Conservation (phyloP, 352 stramenopile species). For the Phytophthora pseudosyringae region DNA sequence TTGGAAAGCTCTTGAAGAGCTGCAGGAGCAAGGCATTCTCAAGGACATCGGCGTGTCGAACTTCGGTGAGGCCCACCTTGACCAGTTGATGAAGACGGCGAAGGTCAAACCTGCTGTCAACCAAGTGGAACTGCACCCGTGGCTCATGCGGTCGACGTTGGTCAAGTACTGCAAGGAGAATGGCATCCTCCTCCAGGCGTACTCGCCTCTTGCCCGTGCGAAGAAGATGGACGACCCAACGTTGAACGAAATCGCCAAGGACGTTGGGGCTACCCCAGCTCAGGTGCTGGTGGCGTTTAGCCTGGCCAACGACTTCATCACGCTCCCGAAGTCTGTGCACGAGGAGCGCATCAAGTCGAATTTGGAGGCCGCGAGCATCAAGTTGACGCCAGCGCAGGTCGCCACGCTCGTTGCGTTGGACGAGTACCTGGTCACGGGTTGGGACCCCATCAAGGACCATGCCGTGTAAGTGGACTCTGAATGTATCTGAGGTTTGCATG, state of each 20-base stretch:
- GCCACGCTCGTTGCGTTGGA: constrained; percentile 42
- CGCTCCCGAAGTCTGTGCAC: constrained; percentile 66
- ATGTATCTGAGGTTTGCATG: neutral
- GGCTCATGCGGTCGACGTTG: constrained; percentile 58
- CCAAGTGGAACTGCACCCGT: constrained; percentile 85
- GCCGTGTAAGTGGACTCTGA: constrained; percentile 25
- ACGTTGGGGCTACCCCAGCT: constrained; percentile 39
- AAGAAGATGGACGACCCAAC: constrained; percentile 27
- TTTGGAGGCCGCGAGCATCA: constrained; percentile 42
- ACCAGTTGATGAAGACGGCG: constrained; percentile 68
- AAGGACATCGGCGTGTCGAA: constrained; percentile 92
- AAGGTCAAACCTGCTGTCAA: constrained; percentile 77
- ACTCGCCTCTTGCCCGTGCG: constrained; percentile 57
- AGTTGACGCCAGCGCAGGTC: constrained; percentile 40
- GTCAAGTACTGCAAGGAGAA: constrained; percentile 63
- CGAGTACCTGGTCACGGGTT: constrained; percentile 51
- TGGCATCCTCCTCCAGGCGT: constrained; percentile 63
- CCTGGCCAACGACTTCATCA: constrained; percentile 59
- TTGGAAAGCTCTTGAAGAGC: constrained; percentile 61
- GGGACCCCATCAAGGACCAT: constrained; percentile 53
- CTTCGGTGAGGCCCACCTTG: constrained; percentile 84
- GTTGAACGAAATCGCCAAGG: constrained; percentile 37
- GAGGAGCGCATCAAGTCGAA: constrained; percentile 52
- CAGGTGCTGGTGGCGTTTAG: constrained; percentile 67
- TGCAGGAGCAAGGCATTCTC: constrained; percentile 58